Evolutionary conservation across 352 stramenopile genomes (phyloP), one percentile per base, ranked within the genome.

Genomic region (Globisporangium ultimum): DNA sequence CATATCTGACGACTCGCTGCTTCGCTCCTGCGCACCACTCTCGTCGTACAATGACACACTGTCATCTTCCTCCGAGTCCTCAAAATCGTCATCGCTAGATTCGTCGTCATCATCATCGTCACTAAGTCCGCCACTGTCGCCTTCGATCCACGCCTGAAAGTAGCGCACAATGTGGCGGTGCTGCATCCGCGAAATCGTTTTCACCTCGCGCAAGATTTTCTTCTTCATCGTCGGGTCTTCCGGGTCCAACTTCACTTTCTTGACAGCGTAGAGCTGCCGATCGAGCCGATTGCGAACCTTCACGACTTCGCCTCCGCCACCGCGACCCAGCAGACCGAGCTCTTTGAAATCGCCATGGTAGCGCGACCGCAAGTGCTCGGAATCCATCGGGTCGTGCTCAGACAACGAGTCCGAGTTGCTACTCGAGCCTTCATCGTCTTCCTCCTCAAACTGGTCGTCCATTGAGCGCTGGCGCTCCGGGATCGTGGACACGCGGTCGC

Each of bases 101-200:
- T 77, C 70, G 17, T 73, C 76, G 51, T 84, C 74, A 12, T 60
- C 68, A 18, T 66, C 61, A 17, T 77, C 75, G 36, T 73, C 70
- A 48, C 71, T 72, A 12, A 81, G 74, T 22, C 74, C 75, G 56
- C 74, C 71, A 24, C 72, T 71, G 34, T 92, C 79, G 13, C 83
- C 83, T 70, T 95, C 87, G 42, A 95, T 93, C 87, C 87, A 95
- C 15, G 87, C 87, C 52, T 95, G 87, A 60, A 93, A 95, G 62
- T 98, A 98, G 46, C 96, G 75, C 17, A 98, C 96, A 64, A 98
- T 98, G 57, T 98, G 94, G 40, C 96, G 93, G 53, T 98, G 96
- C 52, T 95, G 91, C 88, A 98, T 97, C 43, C 93, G 76, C 36
- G 92, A 98, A 85, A 98, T 98, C 1, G 92, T 98, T 53, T 96